Conservation (phyloP, 108 stramenopile species). For the Parietichytrium sp. region DNA sequence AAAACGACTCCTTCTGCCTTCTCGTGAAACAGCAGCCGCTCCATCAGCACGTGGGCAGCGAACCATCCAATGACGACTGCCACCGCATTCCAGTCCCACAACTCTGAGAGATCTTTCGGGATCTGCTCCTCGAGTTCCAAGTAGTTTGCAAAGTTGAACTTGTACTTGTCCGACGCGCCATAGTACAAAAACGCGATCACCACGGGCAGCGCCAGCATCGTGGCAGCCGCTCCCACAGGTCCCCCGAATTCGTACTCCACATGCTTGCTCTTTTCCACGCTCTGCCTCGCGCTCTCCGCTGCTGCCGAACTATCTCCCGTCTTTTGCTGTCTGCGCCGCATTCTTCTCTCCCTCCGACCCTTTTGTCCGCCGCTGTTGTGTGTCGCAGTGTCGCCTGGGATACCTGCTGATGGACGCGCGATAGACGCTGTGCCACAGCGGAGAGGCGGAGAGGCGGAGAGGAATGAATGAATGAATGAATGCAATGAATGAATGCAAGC, state of each 20-base stretch:
- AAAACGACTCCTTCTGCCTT: conserved; percentile 65
- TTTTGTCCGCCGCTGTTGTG: too few relatives aligned
- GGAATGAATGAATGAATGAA: too few relatives aligned
- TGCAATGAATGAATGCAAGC: too few relatives aligned
- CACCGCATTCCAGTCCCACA: conserved; percentile 55
- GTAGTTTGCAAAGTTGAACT: conserved; percentile 37
- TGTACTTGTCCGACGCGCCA: conserved; percentile 47
- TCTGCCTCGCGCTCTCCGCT: too few relatives aligned
- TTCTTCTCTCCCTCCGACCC: too few relatives aligned
- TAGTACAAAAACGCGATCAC: conserved; percentile 69
- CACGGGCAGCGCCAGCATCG: conserved; percentile 70
- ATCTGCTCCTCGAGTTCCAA: conserved; percentile 37
- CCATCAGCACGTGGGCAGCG: conserved; percentile 76
- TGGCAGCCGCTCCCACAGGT: conserved; percentile 76
- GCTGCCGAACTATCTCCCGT: too few relatives aligned
- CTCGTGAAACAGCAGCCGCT: conserved; percentile 77
- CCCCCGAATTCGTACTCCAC: conserved; percentile 96
- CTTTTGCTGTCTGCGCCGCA: too few relatives aligned
- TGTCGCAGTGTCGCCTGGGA: too few relatives aligned
- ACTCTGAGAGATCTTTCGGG: conserved; percentile 40
- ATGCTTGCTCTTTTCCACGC: too few relatives aligned
- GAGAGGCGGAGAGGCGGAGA: too few relatives aligned
- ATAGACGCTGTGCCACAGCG: too few relatives aligned
- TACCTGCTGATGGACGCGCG: too few relatives aligned
- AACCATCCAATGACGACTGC: conserved; percentile 72